Percentiles rank a stretch among this genome's conserved stretches.
phyloP scores from a whole-genome alignment of 2,329 filamentous ascomycete species.

The Aureobasidium sp. region DNA sequence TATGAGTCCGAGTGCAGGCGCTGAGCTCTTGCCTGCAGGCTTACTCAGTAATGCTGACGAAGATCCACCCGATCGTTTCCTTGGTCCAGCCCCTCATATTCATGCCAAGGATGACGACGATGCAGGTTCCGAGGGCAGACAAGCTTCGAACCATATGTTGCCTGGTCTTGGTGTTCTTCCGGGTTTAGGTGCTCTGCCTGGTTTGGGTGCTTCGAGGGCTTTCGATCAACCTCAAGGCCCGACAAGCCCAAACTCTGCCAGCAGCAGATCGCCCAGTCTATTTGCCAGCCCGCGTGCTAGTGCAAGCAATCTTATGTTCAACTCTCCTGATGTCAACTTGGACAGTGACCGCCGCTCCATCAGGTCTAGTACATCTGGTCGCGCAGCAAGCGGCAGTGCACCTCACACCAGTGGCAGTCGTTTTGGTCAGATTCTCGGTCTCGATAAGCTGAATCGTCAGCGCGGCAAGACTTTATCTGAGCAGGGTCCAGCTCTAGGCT shows the following conservation, averaged over 20 bases:
- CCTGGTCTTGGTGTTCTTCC: slow-evolving; percentile 30
- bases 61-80: slow-evolving; percentile 12
- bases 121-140: slow-evolving; percentile 21
- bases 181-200: slow-evolving; percentile 35
- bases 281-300: slow-evolving; percentile 44
- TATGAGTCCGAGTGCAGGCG: slow-evolving; percentile 69
- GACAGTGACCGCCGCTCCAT: slow-evolving; percentile 42
- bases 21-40: slow-evolving; percentile 60
- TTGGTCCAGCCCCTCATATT: slow-evolving; percentile 11
- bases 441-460: slow-evolving; percentile 49
- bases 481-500: slow-evolving; percentile 59
- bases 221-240: slow-evolving; percentile 27
- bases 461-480: slow-evolving; percentile 54
- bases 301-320: slow-evolving; percentile 42
- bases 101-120: slow-evolving; percentile 20
- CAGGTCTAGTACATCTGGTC: slow-evolving; percentile 43
- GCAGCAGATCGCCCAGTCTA: slow-evolving; percentile 38
- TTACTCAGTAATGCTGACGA: slow-evolving; percentile 35
- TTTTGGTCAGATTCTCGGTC: slow-evolving; percentile 55
- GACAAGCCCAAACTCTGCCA: slow-evolving; percentile 36
- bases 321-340: slow-evolving; percentile 33
- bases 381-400: slow-evolving; percentile 33
- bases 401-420: slow-evolving; percentile 38
- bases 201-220: slow-evolving; percentile 17
- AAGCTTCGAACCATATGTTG: slow-evolving; percentile 20